Evolutionary conservation across 2,329 filamentous ascomycete genomes (phyloP), one percentile per base, ranked within the genome.

Genomic region (Periglandula ipomoeae): DNA sequence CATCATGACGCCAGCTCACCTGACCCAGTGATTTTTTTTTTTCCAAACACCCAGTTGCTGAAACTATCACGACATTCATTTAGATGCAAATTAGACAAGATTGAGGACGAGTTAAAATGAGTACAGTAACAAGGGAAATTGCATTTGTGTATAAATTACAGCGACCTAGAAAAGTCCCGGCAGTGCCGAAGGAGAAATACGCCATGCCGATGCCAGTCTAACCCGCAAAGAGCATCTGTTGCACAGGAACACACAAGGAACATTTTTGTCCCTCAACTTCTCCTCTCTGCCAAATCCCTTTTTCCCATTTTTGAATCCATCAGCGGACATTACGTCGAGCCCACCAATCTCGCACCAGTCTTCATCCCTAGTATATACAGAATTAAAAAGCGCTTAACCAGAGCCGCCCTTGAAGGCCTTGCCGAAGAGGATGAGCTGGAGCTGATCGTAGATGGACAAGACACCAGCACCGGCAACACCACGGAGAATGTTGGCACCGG

Each of bases 401-500:
- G 71, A 74, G 61, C 71, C 73, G 58, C 73, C 72, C 68, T 94
- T 95, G 90, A 90, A 98, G 81, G 89, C 88, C 90, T 98, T 97
- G 75, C 93, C 93, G 88, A 98, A 98, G 76, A 98, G 77, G 74
- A 98, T 76, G 73, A 98, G 84, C 87, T 98, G 93, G 74, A 88
- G 88, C 84, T 97, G 91, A 75, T 98, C 93, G 80, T 98, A 98
- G 89, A 98, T 96, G 75, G 93, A 98, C 73, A 98, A 83, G 72
- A 98, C 93, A 98, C 93, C 93, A 80, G 93, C 93, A 89, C 93
- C 94, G 70, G 93, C 93, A 70, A 98, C 93, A 96, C 93, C 94
- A 95, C 93, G 93, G 79, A 98, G 93, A 71, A 98, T 98, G 89
- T 98, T 98, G 84, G 93, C 93, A 89, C 93, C 93, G 72, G 93